A percentile compares a stretch with the other conserved stretches of the same genome.
Conservation (phyloP, 352 stramenopile species). For the Phytophthora ramorum region DNA sequence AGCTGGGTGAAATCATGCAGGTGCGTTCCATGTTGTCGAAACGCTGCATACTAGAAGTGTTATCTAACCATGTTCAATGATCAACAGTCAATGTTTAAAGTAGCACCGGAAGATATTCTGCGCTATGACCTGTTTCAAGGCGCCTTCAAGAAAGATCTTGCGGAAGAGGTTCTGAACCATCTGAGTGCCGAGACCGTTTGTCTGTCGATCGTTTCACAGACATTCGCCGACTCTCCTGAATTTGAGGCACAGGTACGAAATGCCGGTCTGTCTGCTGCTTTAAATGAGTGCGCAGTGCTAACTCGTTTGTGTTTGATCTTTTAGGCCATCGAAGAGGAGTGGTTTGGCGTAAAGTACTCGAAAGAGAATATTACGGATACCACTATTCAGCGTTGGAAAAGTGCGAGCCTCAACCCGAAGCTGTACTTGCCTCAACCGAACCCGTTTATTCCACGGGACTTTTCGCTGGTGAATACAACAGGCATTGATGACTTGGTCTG, state of each 20-base stretch:
- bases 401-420: slow-evolving; percentile 40
- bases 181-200: slow-evolving; percentile 60
- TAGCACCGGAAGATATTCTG: slow-evolving; percentile 61
- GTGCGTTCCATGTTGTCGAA: slow-evolving; percentile 22
- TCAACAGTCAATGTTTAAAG: slow-evolving; percentile 60
- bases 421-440: slow-evolving; percentile 68
- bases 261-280: background rate
- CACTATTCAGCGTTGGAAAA: slow-evolving; percentile 51
- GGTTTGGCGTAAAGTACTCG: slow-evolving; percentile 71
- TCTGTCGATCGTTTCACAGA: slow-evolving; percentile 61
- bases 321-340: slow-evolving; percentile 56
- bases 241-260: slow-evolving; percentile 46
- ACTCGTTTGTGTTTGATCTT: slow-evolving; percentile 4
- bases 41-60: background rate
- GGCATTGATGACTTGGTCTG: slow-evolving; percentile 37
- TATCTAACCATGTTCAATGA: slow-evolving; percentile 11
- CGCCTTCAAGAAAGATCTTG: slow-evolving; percentile 49
- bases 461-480: slow-evolving; percentile 55
- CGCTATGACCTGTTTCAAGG: slow-evolving; percentile 73
- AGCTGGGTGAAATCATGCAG: slow-evolving; percentile 81
- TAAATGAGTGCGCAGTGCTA: background rate
- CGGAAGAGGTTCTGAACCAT: slow-evolving; percentile 48
- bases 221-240: slow-evolving; percentile 38
- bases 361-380: slow-evolving; percentile 45
- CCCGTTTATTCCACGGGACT: slow-evolving; percentile 76